Evolutionary conservation across 768 basidiomycete species (phyloP), one percentile per base, ranked within the genome.

Genomic region (Psilocybe cyanescens): DNA sequence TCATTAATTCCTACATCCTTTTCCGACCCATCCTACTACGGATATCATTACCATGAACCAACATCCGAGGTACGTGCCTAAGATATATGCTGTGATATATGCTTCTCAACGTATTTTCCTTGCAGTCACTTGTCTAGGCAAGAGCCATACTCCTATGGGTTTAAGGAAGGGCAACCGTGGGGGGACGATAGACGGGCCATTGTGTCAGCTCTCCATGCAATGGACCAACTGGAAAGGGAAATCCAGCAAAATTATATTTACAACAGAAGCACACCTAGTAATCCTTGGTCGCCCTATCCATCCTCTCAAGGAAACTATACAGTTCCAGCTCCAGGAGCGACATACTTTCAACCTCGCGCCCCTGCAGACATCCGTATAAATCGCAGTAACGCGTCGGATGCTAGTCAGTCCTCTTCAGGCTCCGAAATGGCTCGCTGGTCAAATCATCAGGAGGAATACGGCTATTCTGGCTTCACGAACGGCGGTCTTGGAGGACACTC

Each of bases 91-190:
- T 47, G 14, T 28, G 41, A n/a, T n/a, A 49, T 45, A 19, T 19
- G 54, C 39, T 11, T 8, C 17, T 51, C 24, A 48, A 24, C 39
- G 33, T 58, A 14, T 33, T 55, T 44, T 28, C 29, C 45, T 44
- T 16, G 37, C 44, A 71, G 70, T 47, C 65, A 67, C 24, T 41
- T 68, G 11, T 62, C 67, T 7, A 59, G 67, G 12, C 64, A 64
- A 35, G 75, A 76, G 6, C 63, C 74, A 64, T 61, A 72, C 44
- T 64, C 72, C 3, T 73, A 75, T 57, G 73, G 72, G 3, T 73
- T 71, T 59, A 73, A 71, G 57, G 67, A 68, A 30, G 71, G 72
- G 9, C 66, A 72, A 28, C 61, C 70, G 0, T 75, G 74, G 73
- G 69, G 58, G 48, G 69, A 72, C 9, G 71, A 74, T 41, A 71